Evolutionary conservation across 2,329 filamentous ascomycete species (phyloP).

Genomic region (Fusarium haematococcum): DNA sequence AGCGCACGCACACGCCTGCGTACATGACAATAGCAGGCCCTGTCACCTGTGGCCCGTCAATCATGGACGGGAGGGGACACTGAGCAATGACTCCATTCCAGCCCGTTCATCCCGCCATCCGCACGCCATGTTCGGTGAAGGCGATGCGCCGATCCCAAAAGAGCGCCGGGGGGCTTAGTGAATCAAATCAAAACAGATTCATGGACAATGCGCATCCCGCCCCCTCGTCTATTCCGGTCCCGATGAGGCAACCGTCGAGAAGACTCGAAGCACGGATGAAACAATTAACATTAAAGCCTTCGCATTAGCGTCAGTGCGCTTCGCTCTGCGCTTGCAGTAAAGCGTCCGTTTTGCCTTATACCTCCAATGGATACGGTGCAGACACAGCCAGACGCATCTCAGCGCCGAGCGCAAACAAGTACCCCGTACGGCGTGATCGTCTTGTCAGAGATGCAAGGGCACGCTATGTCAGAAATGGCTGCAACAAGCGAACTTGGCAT

Average conservation of each 20-base stretch:
- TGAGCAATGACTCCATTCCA: conserved; percentile 34
- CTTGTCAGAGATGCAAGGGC: conserved; percentile 1
- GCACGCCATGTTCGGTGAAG: conserved; percentile 39
- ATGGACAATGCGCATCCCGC: conserved; percentile 26
- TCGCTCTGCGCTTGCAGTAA: conserved; percentile 4
- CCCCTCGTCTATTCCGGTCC: conserved; percentile 33
- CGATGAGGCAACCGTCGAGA: conserved; percentile 27
- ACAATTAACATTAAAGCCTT: conserved; percentile 38
- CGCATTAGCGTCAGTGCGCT: conserved; percentile 23
- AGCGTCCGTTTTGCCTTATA: conserved; percentile 2
- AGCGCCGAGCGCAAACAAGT: conserved; percentile 10
- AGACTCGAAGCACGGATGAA: conserved; percentile 40
- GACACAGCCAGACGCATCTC: conserved; percentile 24
- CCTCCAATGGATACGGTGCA: background rate
- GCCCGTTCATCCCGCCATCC: conserved; percentile 33
- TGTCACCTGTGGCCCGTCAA: conserved; percentile 6
- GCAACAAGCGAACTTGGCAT: conserved; percentile 22
- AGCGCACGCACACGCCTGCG: conserved; percentile 8
- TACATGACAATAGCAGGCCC: conserved; percentile 12
- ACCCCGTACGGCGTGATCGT: conserved; percentile 13
- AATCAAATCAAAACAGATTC: conserved; percentile 35
- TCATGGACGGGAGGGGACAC: conserved; percentile 7
- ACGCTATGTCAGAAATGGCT: conserved; percentile 30
- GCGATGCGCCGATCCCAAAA: conserved; percentile 38
- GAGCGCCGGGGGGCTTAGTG: conserved; percentile 26